Conservation (phyloP, 2,329 filamentous ascomycete genomes). For the Monosporascus sp. region DNA sequence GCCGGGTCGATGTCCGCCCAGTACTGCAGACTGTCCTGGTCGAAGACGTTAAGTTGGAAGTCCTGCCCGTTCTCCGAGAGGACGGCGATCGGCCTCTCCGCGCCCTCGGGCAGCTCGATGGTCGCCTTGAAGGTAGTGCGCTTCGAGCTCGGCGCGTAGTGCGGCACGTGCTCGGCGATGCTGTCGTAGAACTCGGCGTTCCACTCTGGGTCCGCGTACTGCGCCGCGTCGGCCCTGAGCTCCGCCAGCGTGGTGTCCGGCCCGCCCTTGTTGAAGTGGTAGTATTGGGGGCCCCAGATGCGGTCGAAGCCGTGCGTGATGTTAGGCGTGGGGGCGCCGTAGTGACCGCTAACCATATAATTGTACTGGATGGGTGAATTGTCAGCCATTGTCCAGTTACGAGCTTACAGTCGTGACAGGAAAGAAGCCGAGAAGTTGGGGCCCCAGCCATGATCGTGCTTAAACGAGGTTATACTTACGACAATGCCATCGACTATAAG, state of each 20-base stretch:
- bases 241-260: conserved; percentile 39
- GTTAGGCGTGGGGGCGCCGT: conserved; percentile 53
- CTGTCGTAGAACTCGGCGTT: conserved; percentile 59
- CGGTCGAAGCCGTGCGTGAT: conserved; percentile 61
- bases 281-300: conserved; percentile 60
- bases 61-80: conserved; percentile 47
- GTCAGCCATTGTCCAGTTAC: not conserved
- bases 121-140: conserved; percentile 48
- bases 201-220: conserved; percentile 48
- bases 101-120: conserved; percentile 47
- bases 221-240: conserved; percentile 49
- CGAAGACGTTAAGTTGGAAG: conserved; percentile 54
- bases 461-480: conserved; percentile 29
- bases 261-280: conserved; percentile 56
- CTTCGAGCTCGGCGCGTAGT: conserved; percentile 48
- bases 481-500: conserved; percentile 60
- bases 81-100: conserved; percentile 49
- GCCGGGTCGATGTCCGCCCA: conserved; percentile 46
- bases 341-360: conserved; percentile 50
- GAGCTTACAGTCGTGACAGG: too few relatives aligned
- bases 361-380: conserved; percentile 16
- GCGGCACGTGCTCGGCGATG: conserved; percentile 53
- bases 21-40: conserved; percentile 54
- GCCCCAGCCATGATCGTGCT: too few relatives aligned
- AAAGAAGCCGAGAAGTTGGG: too few relatives aligned